phyloP scores from a whole-genome alignment of 345 rosid species.

The Syzygium grande region DNA sequence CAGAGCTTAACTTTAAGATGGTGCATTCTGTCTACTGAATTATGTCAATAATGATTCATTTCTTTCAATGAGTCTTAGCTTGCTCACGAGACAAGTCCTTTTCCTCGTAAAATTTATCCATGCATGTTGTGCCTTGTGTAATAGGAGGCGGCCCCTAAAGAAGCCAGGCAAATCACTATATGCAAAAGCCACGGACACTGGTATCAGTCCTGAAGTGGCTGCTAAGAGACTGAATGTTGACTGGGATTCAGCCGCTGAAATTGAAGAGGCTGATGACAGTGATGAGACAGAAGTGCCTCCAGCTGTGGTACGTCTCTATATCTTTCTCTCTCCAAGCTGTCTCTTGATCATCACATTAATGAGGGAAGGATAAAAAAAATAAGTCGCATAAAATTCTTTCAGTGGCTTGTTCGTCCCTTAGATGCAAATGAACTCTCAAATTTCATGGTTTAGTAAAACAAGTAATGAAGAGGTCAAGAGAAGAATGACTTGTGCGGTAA shows the following conservation, averaged over 20 bases:
- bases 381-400: background rate
- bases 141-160: slow-evolving; percentile 53
- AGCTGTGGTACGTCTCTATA: slow-evolving; percentile 52
- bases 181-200: slow-evolving; percentile 85
- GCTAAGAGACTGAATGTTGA: slow-evolving; percentile 86
- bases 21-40: background rate
- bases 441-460: background rate
- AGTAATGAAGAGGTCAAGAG: background rate
- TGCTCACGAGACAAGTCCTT: background rate
- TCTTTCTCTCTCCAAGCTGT: background rate
- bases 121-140: slow-evolving; percentile 1
- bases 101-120: background rate
- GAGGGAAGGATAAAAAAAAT: background rate
- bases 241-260: slow-evolving; percentile 95
- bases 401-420: background rate
- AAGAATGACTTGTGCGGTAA: background rate
- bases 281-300: slow-evolving; percentile 61
- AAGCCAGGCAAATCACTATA: slow-evolving; percentile 66
- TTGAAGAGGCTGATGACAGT: slow-evolving; percentile 41
- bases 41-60: background rate
- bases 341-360: background rate
- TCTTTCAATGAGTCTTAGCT: background rate
- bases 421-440: background rate
- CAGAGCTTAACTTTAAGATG: background rate
- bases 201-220: slow-evolving; percentile 66